Evolutionary conservation across 1,284 basidiomycete genomes (phyloP), one percentile per base, ranked within the genome.

Genomic region (Fistulina hepatica): DNA sequence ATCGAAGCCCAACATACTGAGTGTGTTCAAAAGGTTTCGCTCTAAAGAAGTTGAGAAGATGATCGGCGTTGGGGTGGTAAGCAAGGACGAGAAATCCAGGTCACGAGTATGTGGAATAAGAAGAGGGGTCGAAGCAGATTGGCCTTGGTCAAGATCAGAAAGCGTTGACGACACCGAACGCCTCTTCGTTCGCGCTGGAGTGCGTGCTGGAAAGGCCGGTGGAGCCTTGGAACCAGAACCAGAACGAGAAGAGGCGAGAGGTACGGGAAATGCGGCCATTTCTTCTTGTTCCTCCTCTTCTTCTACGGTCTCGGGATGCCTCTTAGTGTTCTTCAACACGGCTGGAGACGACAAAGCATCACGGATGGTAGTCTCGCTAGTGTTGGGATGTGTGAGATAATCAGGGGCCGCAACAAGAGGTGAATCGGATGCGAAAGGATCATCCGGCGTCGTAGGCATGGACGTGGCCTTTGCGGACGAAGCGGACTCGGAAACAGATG

Each of bases 161-260:
- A 81, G 61, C 3, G 78, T 80, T 3, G 89, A 93, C 0, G 90
- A 91, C 8, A 95, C 76, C 1, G 92, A 95, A 13, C 92, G 81
- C 2, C 94, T 79, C 57, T 97, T 97, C 2, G 93, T 97, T 6
- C 92, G 75, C 3, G 84, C 88, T 0, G 93, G 94, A 0, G 93
- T 98, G 11, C 92, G 83, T 11, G 79, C 71, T 32, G 77, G 75
- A 46, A 70, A 65, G 2, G 65, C 57, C 2, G 77, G 76, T 9
- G 79, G 76, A 2, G 64, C 57, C 44, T 61, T 67, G 17, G 54
- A 55, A n/a, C n/a, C n/a, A 9, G 59, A 56, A 44, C 52, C 55
- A 24, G 51, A 49, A 26, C 49, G 52, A n/a, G 49, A 44, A 4
- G 19, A n/a, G 28, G 15, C 28, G 3, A 55, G 46, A 8, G 51